Base-by-base conservation (phyloP, 371 early-diverging fungal species). In the Mortierella sp. region DNA sequence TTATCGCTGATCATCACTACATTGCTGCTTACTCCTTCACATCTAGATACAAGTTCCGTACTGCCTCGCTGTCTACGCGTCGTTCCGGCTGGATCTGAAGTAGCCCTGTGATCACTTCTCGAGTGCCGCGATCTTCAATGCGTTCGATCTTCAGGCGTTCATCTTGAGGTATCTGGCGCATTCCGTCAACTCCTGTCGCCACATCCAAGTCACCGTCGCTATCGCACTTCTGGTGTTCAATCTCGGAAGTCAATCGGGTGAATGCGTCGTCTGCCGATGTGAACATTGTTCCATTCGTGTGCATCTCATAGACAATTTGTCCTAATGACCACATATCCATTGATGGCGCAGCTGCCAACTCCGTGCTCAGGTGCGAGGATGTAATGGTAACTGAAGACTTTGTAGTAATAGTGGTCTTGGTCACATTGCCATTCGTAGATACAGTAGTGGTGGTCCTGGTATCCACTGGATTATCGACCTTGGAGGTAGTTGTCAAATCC, bases 271-370 rank as follows among this genome's bases (percentile, higher is more conserved):
- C 48, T 28, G 21, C 55, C 19, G 62, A 57, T 3, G 53, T 44
- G 25, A 79, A 79, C 62, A 73, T 65, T 16, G 79, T 39, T 19
- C 62, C 58, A 8, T 21, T 25, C 5, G 76, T 63, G 19, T 74
- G 65, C 43, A 79, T 57, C 60, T 79, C 79, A 31, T 69, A 79
- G 21, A 79, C 54, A 22, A 71, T 63, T 53, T 60, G 56, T 1
- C 79, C 79, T 17, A 79, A 29, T 0, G 79, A 79, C 79, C 79
- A 79, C 63, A 69, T 69, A 60, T 79, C 79, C 79, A 79, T 79
- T 46, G 71, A 39, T 3, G 57, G 46, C 1, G 52, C 19, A 1
- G 79, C 74, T 41, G 63, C 53, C 57, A 79, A 12, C 51, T 67
- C 59, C 13, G 49, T 44, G 14, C 52, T 56, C 1, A 47, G 39